Evolutionary conservation across 768 basidiomycete genomes (phyloP).

Genomic region (Megacollybia marginata): DNA sequence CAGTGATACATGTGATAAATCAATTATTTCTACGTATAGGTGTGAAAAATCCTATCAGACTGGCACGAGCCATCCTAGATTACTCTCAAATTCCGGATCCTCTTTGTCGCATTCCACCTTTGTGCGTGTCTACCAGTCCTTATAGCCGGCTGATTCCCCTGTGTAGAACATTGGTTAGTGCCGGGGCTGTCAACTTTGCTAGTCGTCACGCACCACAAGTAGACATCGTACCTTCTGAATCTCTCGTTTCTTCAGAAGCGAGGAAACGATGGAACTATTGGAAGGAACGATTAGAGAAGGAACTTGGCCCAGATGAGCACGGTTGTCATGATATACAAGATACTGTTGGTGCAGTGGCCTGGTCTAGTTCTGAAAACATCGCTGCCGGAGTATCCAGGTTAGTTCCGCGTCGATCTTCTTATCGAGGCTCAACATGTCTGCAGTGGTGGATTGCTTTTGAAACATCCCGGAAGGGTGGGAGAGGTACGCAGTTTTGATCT

Average conservation of each 20-base stretch:
- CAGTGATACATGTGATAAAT: neutral
- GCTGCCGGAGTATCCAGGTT: constrained; percentile 77
- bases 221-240: constrained; percentile 21
- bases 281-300: constrained; percentile 35
- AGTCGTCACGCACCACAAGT: neutral
- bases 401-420: neutral
- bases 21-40: constrained; percentile 27
- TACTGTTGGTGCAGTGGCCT: constrained; percentile 75
- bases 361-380: constrained; percentile 33
- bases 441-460: constrained; percentile 77
- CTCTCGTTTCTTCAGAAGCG: constrained; percentile 45
- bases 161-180: constrained; percentile 49
- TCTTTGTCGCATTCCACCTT: constrained; percentile 62
- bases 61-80: constrained; percentile 52
- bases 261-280: constrained; percentile 52
- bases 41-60: constrained; percentile 60
- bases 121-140: constrained; percentile 33
- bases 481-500: constrained; percentile 39
- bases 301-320: neutral
- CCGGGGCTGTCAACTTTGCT: constrained; percentile 58
- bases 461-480: constrained; percentile 65
- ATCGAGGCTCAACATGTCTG: neutral
- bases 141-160: neutral
- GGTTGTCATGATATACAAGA: constrained; percentile 46
- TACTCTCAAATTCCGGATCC: constrained; percentile 37